Evolutionary conservation across 106 monocot genomes (phyloP), one percentile per base, ranked within the genome.

Genomic region (Acorus calamus): DNA sequence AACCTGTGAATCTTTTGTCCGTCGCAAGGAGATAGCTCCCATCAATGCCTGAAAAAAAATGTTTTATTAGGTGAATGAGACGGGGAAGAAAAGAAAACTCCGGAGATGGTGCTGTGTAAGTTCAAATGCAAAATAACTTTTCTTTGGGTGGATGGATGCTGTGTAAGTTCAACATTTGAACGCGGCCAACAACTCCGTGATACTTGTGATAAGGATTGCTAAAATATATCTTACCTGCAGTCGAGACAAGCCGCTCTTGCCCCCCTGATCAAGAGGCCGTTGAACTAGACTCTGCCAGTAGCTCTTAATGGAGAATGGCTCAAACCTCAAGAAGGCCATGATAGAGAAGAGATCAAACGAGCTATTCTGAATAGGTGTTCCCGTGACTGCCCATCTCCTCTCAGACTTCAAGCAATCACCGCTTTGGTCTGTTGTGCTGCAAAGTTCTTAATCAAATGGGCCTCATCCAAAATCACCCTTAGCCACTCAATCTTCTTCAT

Each of bases 311-410:
- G 96, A 88, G 52, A 98, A 98, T 7, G 96, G 96, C 61, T 85
- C 72, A 57, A 98, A 98, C 46, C 69, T 79, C 65, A 98, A 69
- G 64, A 98, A 98, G 2, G 85, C 85, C 88, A 98, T 98, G 46
- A 92, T 83, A 7, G 96, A 77, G 75, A 85, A 98, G 70, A 98
- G 73, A 81, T 98, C 96, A 68, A 77, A 85, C 0, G 83, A 78
- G 67, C 73, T 83, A 66, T 98, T 98, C 81, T 98, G 96, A 69
- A 98, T 98, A 28, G 96, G 96, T 10, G 96, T 98, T 61, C 96
- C 96, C 2, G 96, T 98, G 11, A 98, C 96, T 14, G 73, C 88
- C 96, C 96, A 98, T 68, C 91, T 85, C 70, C 88, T 92, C 76
- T 98, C 73, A 9, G 85, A 78, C 57, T 91, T 92, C 80, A 98